These are phyloP conservation scores for Fusarium siculi DNA, from an alignment of 2,329 filamentous ascomycete genomes.

Conservation along the genomic window DNA sequence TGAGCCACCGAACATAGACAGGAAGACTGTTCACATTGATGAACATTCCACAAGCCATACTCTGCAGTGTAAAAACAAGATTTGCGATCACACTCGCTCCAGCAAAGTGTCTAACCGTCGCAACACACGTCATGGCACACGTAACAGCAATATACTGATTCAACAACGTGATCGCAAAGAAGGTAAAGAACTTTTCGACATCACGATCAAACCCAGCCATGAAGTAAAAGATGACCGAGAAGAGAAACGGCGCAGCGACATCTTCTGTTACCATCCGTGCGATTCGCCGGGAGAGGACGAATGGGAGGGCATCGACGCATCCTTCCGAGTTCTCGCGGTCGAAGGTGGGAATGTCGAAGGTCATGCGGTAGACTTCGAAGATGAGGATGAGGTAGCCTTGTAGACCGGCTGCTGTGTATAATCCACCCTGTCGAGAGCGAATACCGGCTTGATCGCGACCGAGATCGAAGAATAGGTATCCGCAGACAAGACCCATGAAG, in stretches of 20 bases:
- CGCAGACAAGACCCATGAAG: conserved; percentile 75
- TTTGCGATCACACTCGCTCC: conserved; percentile 79
- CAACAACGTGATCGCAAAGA: conserved; percentile 74
- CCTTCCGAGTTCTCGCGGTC: conserved; percentile 80
- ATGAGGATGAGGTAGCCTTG: conserved; percentile 82
- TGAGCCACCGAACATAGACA: conserved; percentile 82
- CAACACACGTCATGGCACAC: conserved; percentile 75
- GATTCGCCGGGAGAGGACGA: conserved; percentile 75
- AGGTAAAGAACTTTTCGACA: conserved; percentile 74
- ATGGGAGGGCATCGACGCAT: conserved; percentile 75
- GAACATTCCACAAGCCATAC: conserved; percentile 80
- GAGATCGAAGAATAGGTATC: conserved; percentile 77
- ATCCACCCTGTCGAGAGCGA: conserved; percentile 75
- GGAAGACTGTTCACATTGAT: conserved; percentile 79
- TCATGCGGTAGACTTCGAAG: conserved; percentile 80
- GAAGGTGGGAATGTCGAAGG: conserved; percentile 78
- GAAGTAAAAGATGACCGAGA: conserved; percentile 78
- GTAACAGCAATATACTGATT: conserved; percentile 80
- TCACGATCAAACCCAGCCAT: conserved; percentile 78
- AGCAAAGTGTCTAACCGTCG: conserved; percentile 73
- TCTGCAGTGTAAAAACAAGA: conserved; percentile 77
- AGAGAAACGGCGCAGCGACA: conserved; percentile 76
- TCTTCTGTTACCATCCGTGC: conserved; percentile 78
- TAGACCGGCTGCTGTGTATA: conserved; percentile 77
- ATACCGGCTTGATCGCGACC: conserved; percentile 76